Base-by-base conservation (phyloP, 768 basidiomycete genomes). In the Gloeopeniophorella convolvens region DNA sequence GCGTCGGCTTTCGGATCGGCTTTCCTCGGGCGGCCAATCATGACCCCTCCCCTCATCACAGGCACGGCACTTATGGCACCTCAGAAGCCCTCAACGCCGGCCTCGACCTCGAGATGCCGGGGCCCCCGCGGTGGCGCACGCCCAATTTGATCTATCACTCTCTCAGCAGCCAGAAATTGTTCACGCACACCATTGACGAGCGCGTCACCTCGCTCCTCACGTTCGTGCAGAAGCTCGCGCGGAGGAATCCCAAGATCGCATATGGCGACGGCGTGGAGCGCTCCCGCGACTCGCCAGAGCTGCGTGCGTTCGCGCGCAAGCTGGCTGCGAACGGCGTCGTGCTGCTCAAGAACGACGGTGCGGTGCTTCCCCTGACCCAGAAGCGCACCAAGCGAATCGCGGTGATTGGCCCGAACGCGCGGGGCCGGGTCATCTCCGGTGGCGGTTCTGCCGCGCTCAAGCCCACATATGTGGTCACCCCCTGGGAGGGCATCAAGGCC, bases 361-460 rank as follows among this genome's bases (percentile, higher is more conserved):
- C 66, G 3, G 58, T 83, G n/a, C 67, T 89, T 13, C 85, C 85
- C 3, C 53, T 85, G 5, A 52, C 50, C 16, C 47, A 47, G 20
- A 62, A 60, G 24, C 61, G 59, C 33, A 63, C 72, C 31, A 73
- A 72, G 57, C 77, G 70, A 50, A 67, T 89, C 33, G 81, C 79
- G 4, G 68, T 86, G 40, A 80, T 86, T 48, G 84, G 84, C 1
- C 81, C 84, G 3, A 85, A 85, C 63, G 79, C 78, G 35, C 77
- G 78, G 62, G 78, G 76, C 42, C 65, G 75, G 32, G 71, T 85
- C 5, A 78, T 86, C 37, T 88, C 84, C 16, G 83, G 83, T 11
- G 89, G 88, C 21, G 87, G 88, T 30, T 87, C 87, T 28, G 83
- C 85, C 9, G 63, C 69, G 28, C 71, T 91, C 45, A 84, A 80